Evolutionary conservation across 495 filamentous ascomycete species (phyloP), one percentile per base, ranked within the genome.

Genomic region (Bombardia bombarda): DNA sequence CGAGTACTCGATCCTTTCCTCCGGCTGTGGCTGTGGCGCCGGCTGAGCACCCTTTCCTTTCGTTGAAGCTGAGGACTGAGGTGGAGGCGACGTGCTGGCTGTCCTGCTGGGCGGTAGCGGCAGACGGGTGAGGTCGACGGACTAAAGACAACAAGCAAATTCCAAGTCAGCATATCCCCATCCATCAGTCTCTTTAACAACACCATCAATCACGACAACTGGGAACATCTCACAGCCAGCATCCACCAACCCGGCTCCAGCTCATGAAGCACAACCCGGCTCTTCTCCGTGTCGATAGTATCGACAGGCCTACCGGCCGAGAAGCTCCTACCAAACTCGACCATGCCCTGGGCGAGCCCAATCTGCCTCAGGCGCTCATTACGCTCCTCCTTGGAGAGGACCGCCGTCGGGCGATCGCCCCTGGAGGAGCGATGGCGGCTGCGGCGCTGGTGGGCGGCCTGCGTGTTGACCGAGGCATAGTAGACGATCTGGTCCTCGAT

Each of bases 341-440:
- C 87, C 79, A 97, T 95, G 41, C 89, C 92, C 69, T 99, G 92
- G 40, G 92, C 93, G 50, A 98, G 76, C n/a, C 92, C 92, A 60
- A 98, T 86, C 66, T 94, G 87, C 47, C 93, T 77, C 54, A 97
- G 63, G 49, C 76, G 82, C 66, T 90, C 83, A 59, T 97, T 94
- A 46, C 72, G 75, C 40, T 84, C 73, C 51, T 85, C 77, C 31
- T 73, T 72, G 14, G 64, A 65, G 4, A 72, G 47, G 32, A 56
- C 66, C 10, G 63, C 57, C 6, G 42, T 69, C 28, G 45, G 58
- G 56, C 52, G 68, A 60, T 50, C 66, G 26, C 30, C 57, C 31
- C 60, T 58, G 9, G 53, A 51, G 21, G 54, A 58, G 34, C 58
- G 59, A 14, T 50, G 47, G 20, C 50, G 50, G 10, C 55, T 36